A percentile compares a stretch with the other conserved stretches of the same genome.
Conservation (phyloP, 2,329 filamentous ascomycete species). For the Tetracladium maxilliforme region DNA sequence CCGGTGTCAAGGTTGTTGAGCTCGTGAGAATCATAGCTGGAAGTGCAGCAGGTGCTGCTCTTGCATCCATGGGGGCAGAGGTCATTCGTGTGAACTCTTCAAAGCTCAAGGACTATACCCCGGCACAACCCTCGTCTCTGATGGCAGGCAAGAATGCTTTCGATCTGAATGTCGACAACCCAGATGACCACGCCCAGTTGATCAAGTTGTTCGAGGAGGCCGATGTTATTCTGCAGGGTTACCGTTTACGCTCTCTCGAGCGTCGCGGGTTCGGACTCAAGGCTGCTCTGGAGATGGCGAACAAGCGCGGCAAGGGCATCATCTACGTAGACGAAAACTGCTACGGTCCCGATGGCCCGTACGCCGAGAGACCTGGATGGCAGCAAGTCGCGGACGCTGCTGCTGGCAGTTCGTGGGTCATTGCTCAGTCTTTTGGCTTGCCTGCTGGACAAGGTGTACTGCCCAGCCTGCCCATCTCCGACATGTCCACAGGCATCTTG, state of each 20-base stretch:
- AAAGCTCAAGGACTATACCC: constrained; percentile 9
- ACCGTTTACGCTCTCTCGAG: constrained; percentile 26
- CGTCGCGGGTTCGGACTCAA: constrained; percentile 24
- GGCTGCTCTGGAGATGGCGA: constrained; percentile 22
- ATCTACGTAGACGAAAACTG: constrained; percentile 34
- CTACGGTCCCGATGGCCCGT: constrained; percentile 31
- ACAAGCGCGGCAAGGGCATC: constrained; percentile 23
- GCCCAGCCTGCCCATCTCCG: constrained; percentile 42
- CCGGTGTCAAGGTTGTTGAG: constrained; percentile 18
- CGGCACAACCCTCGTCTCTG: constrained; percentile 22
- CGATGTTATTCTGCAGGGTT: constrained; percentile 39
- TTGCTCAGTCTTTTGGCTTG: constrained; percentile 38
- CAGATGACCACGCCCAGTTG: constrained; percentile 21
- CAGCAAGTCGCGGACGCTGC: constrained; percentile 39
- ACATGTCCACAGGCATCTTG: constrained; percentile 55
- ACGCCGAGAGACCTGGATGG: constrained; percentile 29
- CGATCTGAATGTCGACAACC: constrained; percentile 27
- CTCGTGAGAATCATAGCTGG: constrained; percentile 27
- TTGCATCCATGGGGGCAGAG: constrained; percentile 27
- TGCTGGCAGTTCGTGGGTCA: constrained; percentile 41
- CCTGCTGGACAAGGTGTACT: constrained; percentile 46
- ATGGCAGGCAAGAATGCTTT: constrained; percentile 31
- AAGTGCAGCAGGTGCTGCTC: constrained; percentile 22
- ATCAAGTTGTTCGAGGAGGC: constrained; percentile 26
- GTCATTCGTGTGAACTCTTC: constrained; percentile 29